Evolutionary conservation across 495 filamentous ascomycete genomes (phyloP), one percentile per base, ranked within the genome.

Genomic region (Trichoderma parareesei): DNA sequence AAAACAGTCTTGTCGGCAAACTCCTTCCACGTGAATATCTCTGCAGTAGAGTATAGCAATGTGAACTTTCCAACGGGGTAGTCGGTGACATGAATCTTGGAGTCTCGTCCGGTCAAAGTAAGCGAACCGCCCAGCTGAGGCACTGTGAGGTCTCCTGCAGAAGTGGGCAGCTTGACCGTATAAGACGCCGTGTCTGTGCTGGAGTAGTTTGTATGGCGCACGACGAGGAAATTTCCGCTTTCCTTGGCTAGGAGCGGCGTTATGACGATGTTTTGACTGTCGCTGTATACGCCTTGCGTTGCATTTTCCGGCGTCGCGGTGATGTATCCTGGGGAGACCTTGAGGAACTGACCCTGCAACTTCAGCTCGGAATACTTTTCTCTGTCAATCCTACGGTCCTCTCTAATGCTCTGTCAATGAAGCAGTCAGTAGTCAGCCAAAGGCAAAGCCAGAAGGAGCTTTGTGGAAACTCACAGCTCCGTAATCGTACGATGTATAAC

Each of bases 301-400:
- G 69, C 71, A 4, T 68, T 71, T 0, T 79, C 74, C 8, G 79
- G 86, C 4, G 75, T 79, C n/a, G 78, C 69, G 49, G 76, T 82
- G 38, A 91, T 76, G 67, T 91, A 92, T 0, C 80, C 82, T 3
- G 87, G 88, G 7, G 87, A 88, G 1, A 83, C 84, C 66, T 87
- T 86, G 59, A 86, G 71, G 75, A 93, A 93, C 68, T 89, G 88
- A 27, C 81, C 88, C 67, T 90, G 72, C 1, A 93, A 79, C 65
- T 92, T 94, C 44, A 89, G 74, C 69, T 93, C 88, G 63, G 85
- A 88, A 71, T 92, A 93, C 73, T 93, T 93, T 68, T 91, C 88
- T 37, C 90, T 80, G 14, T 76, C 75, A 38, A 93, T 72, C 8
- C 88, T 82, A 42, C 77, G 62, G 55, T 87, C 84, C 71, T 94